Conservation (phyloP, 805 yeast species). For the Metschnikowia rubicola region DNA sequence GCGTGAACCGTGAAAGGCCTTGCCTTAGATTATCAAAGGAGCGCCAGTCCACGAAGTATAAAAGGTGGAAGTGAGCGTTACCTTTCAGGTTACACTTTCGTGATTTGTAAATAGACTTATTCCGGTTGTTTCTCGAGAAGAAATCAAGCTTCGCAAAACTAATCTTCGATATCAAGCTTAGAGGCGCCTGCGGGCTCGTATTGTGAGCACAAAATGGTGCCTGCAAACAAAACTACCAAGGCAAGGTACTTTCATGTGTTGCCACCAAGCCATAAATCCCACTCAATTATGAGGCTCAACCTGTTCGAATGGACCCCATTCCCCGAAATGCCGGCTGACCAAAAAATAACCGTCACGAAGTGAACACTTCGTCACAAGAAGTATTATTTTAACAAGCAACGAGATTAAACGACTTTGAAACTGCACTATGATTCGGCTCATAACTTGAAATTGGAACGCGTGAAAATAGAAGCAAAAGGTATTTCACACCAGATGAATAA, state of each 20-base stretch:
- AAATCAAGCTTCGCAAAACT: too few species aligned
- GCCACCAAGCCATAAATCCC: neutral
- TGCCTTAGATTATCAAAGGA: too few species aligned
- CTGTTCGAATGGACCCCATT: neutral
- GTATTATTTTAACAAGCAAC: neutral
- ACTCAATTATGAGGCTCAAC: neutral
- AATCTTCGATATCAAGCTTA: too few species aligned
- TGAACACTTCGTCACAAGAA: neutral
- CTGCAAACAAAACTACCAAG: neutral
- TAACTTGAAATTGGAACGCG: slow-evolving; percentile 1
- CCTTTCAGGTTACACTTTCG: too few species aligned
- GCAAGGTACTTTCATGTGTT: neutral
- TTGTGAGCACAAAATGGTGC: neutral
- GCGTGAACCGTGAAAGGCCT: too few species aligned
- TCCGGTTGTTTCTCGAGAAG: too few species aligned
- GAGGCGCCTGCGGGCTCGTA: neutral
- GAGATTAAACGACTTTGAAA: slow-evolving; percentile 2
- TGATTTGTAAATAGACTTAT: too few species aligned
- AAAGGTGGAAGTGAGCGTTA: too few species aligned
- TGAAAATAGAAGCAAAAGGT: neutral
- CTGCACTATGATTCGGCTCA: neutral
- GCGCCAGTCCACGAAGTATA: too few species aligned
- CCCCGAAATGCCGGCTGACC: neutral
- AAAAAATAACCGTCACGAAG: neutral
- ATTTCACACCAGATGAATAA: too few species aligned